A percentile compares a stretch with the other conserved stretches of the same genome.
phyloP scores from a whole-genome alignment of 2,329 filamentous ascomycete genomes.

The Niveomyces coronatus region DNA sequence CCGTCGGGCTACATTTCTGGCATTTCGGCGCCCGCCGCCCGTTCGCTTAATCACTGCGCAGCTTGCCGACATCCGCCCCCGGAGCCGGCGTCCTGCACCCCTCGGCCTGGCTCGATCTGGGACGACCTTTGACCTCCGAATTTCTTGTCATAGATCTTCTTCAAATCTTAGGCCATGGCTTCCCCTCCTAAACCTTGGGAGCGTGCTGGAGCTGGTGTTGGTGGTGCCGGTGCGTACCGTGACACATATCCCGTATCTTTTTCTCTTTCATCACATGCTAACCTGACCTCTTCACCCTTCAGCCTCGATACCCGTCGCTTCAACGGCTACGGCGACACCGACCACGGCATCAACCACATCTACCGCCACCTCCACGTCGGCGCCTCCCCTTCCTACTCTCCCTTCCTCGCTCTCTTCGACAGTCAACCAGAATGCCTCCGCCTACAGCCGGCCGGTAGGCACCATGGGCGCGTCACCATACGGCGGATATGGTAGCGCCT shows the following conservation, averaged over 20 bases:
- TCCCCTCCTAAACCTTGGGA: conserved; percentile 99
- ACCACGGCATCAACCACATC: conserved; percentile 21
- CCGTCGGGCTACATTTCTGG: no score
- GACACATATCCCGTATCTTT: conserved; percentile 34
- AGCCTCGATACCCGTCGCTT: conserved; percentile 27
- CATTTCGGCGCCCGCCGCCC: conserved; percentile 6
- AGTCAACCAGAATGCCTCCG: conserved; percentile 80
- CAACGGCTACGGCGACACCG: conserved; percentile 30
- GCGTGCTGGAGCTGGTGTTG: conserved; percentile 60
- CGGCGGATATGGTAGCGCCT: conserved; percentile 23
- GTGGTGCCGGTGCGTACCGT: conserved; percentile 22
- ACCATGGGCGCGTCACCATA: conserved; percentile 26
- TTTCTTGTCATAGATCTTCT: conserved; percentile 1
- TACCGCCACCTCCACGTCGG: conserved; percentile 31
- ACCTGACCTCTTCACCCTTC: conserved; percentile 22
- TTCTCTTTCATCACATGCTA: conserved; percentile 14
- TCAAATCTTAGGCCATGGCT: conserved; percentile 33
- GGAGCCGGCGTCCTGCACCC: not conserved
- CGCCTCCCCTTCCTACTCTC: conserved; percentile 69
- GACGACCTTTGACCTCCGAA: not conserved
- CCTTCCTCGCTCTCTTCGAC: conserved; percentile 68
- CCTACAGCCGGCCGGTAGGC: conserved; percentile 53
- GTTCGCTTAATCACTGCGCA: conserved; percentile 1
- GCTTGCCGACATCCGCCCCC: conserved; percentile 5
- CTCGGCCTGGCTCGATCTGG: not conserved